phyloP scores from a whole-genome alignment of 208 protist genomes.

The Eutreptiella sp. region DNA sequence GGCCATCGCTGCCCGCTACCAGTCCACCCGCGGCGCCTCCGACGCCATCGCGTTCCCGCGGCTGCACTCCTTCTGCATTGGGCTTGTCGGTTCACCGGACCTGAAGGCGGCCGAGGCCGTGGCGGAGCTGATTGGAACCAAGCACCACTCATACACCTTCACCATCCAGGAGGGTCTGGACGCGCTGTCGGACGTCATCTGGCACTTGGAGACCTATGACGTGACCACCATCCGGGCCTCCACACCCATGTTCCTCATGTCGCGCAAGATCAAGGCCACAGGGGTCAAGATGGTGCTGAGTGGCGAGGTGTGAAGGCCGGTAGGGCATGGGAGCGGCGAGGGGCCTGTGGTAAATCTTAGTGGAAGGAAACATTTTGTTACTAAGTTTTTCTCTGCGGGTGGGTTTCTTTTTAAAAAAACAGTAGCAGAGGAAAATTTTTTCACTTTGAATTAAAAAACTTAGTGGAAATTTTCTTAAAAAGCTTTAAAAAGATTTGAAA shows the following conservation, averaged over 20 bases:
- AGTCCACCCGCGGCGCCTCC: constrained; percentile 11
- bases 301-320: too few relatives aligned
- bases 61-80: constrained; percentile 75
- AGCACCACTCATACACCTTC: constrained; percentile 74
- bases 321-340: background rate
- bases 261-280: constrained; percentile 75
- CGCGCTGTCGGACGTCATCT: constrained; percentile 70
- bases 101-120: constrained; percentile 63
- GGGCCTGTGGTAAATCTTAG: background rate
- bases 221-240: constrained; percentile 77
- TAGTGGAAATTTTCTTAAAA: too few relatives aligned
- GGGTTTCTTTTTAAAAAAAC: too few relatives aligned
- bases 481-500: too few relatives aligned
- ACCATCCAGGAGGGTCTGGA: constrained; percentile 78
- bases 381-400: too few relatives aligned
- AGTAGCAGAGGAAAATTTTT: too few relatives aligned
- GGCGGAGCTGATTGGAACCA: constrained; percentile 60
- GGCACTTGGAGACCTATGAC: constrained; percentile 82
- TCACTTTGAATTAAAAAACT: too few relatives aligned
- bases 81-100: constrained; percentile 66
- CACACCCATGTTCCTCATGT: constrained; percentile 78
- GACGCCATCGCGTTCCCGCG: constrained; percentile 39
- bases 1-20: constrained; percentile 46
- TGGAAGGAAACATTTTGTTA: too few relatives aligned
- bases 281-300: constrained; percentile 80